phyloP scores from a whole-genome alignment of 2,329 filamentous ascomycete species.

The Zarea fungicola region DNA sequence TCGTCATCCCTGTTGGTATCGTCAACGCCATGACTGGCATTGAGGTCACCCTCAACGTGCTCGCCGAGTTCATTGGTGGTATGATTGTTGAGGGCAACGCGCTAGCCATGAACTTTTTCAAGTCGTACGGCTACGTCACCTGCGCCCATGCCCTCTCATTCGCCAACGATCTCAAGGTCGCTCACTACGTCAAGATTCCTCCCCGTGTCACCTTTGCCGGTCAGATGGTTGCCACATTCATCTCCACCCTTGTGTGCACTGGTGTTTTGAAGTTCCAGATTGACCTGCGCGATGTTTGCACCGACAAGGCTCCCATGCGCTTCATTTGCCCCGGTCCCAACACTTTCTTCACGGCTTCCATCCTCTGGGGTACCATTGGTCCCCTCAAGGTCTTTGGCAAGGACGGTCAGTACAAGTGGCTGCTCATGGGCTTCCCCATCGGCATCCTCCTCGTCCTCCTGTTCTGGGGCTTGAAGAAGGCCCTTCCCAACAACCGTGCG shows the following conservation, averaged over 20 bases:
- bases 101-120: conserved; percentile 29
- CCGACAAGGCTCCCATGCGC: conserved; percentile 27
- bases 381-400: conserved; percentile 37
- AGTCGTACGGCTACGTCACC: conserved; percentile 32
- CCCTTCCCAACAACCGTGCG: conserved; percentile 25
- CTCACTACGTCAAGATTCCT: conserved; percentile 46
- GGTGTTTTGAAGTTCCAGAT: conserved; percentile 37
- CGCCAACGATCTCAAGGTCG: conserved; percentile 44
- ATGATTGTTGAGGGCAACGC: conserved; percentile 32
- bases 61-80: conserved; percentile 39
- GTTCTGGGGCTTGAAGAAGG: conserved; percentile 32
- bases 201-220: conserved; percentile 42
- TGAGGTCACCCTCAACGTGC: conserved; percentile 34
- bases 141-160: conserved; percentile 20
- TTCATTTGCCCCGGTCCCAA: conserved; percentile 34
- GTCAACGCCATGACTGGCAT: conserved; percentile 41
- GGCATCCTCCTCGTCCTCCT: conserved; percentile 31
- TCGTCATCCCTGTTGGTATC: conserved; percentile 38
- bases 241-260: conserved; percentile 42
- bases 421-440: conserved; percentile 36
- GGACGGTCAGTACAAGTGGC: conserved; percentile 33
- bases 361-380: conserved; percentile 42
- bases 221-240: conserved; percentile 40
- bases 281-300: conserved; percentile 33
- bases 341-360: conserved; percentile 39